Conservation (phyloP, 495 filamentous ascomycete species). For the Penicillium waksmanii region DNA sequence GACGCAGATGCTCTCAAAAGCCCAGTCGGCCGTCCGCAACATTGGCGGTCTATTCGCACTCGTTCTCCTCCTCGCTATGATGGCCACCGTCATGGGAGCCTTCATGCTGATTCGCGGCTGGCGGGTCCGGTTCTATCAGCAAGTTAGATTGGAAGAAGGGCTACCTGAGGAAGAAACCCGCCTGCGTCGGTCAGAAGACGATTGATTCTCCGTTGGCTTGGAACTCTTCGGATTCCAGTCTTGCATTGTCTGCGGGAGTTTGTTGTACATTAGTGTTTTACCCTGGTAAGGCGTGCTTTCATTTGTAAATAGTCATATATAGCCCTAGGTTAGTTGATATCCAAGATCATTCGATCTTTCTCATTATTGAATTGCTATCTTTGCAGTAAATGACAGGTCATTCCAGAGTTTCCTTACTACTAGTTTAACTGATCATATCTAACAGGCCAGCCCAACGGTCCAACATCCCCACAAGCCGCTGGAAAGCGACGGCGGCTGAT, state of each 20-base stretch:
- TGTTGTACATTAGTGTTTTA: conserved; percentile 10
- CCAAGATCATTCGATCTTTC: not conserved
- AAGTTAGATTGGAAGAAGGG: conserved; percentile 17
- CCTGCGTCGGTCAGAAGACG: conserved; percentile 16
- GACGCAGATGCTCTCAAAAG: conserved; percentile 20
- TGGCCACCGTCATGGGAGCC: conserved; percentile 23
- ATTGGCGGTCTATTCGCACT: conserved; percentile 30
- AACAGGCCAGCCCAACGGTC: not conserved
- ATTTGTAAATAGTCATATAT: conserved; percentile 17
- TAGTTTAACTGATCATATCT: not conserved
- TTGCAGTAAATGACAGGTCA: not conserved
- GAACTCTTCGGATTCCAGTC: not conserved
- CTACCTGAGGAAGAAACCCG: conserved; percentile 19
- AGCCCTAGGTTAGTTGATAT: not conserved
- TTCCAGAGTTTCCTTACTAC: not conserved
- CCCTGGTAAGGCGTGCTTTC: conserved; percentile 9
- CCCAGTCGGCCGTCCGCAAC: conserved; percentile 26
- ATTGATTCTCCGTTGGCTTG: not conserved
- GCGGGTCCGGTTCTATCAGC: conserved; percentile 34
- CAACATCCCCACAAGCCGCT: conserved; percentile 5
- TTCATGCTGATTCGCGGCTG: conserved; percentile 33
- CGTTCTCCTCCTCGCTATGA: conserved; percentile 26
- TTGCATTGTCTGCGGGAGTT: conserved; percentile 21
- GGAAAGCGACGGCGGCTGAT: not conserved
- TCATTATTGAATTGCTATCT: not conserved